Evolutionary conservation across 352 stramenopile genomes (phyloP).

Genomic region (Pythium aphanidermatum): DNA sequence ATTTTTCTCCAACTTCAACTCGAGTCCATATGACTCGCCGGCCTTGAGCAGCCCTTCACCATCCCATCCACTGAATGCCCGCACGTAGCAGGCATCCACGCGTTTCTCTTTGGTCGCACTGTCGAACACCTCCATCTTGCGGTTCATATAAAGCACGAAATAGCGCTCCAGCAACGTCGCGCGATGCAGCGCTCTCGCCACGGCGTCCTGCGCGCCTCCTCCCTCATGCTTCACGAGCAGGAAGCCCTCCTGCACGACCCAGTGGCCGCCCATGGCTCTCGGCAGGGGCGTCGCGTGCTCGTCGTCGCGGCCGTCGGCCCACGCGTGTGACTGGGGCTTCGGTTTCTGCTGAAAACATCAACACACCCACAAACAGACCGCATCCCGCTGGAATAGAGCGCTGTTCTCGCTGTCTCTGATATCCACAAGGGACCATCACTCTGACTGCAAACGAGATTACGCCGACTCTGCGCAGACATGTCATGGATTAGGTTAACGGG

Average conservation of each 20-base stretch:
- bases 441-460: too few relatives aligned
- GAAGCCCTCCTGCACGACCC: conserved; percentile 25
- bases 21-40: conserved; percentile 66
- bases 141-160: conserved; percentile 70
- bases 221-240: conserved; percentile 19
- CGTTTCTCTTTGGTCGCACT: conserved; percentile 24
- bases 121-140: conserved; percentile 75
- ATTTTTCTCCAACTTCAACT: conserved; percentile 68
- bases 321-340: too few relatives aligned
- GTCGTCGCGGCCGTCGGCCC: too few relatives aligned
- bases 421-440: too few relatives aligned
- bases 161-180: conserved; percentile 44
- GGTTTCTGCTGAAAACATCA: too few relatives aligned
- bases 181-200: conserved; percentile 3
- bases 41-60: conserved; percentile 58
- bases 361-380: too few relatives aligned
- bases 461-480: too few relatives aligned
- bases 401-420: too few relatives aligned
- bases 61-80: conserved; percentile 75
- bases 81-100: conserved; percentile 44
- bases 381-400: too few relatives aligned
- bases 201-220: not conserved
- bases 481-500: too few relatives aligned
- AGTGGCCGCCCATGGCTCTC: conserved; percentile 25
- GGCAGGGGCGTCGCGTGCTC: too few relatives aligned